These are phyloP conservation scores for Carex littledalei DNA, from an alignment of 176 grass and related monocot genomes.

Conservation along the genomic window DNA sequence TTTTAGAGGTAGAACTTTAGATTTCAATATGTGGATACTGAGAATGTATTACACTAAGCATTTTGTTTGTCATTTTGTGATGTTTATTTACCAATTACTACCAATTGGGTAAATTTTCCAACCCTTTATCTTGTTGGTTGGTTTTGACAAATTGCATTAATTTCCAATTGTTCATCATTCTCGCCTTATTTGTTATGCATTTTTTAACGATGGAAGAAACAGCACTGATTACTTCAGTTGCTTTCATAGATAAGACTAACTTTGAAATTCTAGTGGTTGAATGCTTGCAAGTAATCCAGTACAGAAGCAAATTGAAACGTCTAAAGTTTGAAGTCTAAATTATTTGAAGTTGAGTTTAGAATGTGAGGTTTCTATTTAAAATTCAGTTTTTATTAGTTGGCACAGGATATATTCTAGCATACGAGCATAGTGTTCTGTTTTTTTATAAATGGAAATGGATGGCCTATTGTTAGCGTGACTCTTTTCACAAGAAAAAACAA, in stretches of 20 bases:
- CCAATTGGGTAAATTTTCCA: not conserved
- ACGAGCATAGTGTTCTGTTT: not conserved
- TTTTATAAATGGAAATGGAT: not conserved
- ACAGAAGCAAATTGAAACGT: not conserved
- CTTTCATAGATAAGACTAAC: not conserved
- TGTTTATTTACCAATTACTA: not conserved
- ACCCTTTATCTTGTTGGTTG: not conserved
- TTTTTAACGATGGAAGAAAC: not conserved
- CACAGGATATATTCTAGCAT: not conserved
- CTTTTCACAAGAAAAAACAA: not conserved
- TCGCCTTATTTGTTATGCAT: not conserved
- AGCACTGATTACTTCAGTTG: not conserved
- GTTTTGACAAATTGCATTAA: not conserved
- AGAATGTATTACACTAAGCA: not conserved
- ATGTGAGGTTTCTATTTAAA: not conserved
- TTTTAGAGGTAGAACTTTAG: not conserved
- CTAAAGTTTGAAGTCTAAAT: not conserved
- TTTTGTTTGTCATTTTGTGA: not conserved
- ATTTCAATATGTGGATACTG: not conserved
- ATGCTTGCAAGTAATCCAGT: not conserved
- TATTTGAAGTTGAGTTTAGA: not conserved
- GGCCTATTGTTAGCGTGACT: not conserved
- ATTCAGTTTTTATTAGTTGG: not conserved
- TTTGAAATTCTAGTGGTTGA: not conserved
- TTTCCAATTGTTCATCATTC: not conserved